These are phyloP conservation scores for Mycena filopes DNA, from an alignment of 768 basidiomycete genomes.

Conservation along the genomic window DNA sequence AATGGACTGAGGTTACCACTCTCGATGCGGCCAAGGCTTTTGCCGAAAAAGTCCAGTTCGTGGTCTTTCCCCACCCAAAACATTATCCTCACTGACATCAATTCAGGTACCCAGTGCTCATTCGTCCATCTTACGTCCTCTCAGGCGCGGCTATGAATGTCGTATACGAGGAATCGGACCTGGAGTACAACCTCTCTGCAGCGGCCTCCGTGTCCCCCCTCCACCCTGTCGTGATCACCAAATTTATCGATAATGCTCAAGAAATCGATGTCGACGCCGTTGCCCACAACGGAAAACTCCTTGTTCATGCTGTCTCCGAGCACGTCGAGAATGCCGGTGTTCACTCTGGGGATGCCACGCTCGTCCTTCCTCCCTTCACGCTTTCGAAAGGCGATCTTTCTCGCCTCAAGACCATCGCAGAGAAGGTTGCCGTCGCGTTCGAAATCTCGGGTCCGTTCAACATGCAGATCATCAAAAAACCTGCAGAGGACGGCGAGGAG, in stretches of 20 bases:
- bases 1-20: constrained; percentile 92
- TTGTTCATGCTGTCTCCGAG: constrained; percentile 96
- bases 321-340: constrained; percentile 99
- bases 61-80: constrained; percentile 21
- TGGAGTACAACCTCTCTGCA: constrained; percentile 95
- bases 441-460: constrained; percentile 99
- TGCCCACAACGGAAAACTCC: constrained; percentile 89
- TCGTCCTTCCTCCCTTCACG: constrained; percentile 95
- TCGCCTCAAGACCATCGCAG: constrained; percentile 91
- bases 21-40: constrained; percentile 93
- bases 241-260: constrained; percentile 98
- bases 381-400: constrained; percentile 79
- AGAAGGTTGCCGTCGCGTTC: constrained; percentile 95
- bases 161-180: constrained; percentile 87
- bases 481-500: constrained; percentile 58
- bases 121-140: constrained; percentile 97
- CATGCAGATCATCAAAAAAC: constrained; percentile 98
- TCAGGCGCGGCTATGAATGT: constrained; percentile 99
- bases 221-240: constrained; percentile 98
- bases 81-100: constrained; percentile 11
- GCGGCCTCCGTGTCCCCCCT: constrained; percentile 96
- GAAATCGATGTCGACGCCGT: constrained; percentile 99
- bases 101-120: constrained; percentile 91
- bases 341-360: constrained; percentile 97
- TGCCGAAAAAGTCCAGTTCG: constrained; percentile 82